Conservation (phyloP, 805 yeast genomes). For the Pichia membranifaciens region DNA sequence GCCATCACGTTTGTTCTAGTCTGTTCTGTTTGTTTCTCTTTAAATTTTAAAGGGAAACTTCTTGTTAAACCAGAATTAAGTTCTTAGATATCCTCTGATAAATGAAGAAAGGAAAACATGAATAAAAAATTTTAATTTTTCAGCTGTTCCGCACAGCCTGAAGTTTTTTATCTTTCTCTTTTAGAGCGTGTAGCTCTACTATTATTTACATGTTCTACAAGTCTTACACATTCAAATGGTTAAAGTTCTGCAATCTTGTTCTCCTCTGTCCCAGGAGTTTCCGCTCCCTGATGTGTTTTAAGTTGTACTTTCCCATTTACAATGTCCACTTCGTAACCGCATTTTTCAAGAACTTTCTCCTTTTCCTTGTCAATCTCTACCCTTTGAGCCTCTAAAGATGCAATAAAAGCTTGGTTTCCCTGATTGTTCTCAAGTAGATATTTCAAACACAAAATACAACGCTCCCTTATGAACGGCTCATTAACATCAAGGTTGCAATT, state of each 20-base stretch:
- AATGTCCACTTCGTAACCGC: conserved; percentile 74
- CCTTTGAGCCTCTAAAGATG: conserved; percentile 67
- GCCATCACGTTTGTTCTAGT: conserved; percentile 8
- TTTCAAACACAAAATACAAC: conserved; percentile 73
- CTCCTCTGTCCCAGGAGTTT: not conserved
- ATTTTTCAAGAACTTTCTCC: conserved; percentile 41
- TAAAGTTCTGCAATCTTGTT: not conserved
- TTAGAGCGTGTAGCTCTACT: no score
- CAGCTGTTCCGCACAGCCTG: conserved; percentile 6
- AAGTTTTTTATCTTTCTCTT: not conserved
- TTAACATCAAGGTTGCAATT: conserved; percentile 81
- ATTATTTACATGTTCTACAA: no score
- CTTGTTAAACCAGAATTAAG: no score
- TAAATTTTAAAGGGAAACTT: no score
- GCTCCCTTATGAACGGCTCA: conserved; percentile 84
- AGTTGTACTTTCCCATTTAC: conserved; percentile 64
- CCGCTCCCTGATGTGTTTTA: conserved; percentile 23
- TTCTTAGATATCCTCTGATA: no score
- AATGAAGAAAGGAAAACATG: not conserved
- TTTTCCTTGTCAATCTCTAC: conserved; percentile 53
- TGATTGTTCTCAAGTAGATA: conserved; percentile 58
- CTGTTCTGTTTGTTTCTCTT: no score
- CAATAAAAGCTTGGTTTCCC: conserved; percentile 72
- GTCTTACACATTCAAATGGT: no score
- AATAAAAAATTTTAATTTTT: not conserved